These are phyloP conservation scores for Euphorbia tirucalli DNA, from an alignment of 345 rosid species.

Conservation along the genomic window DNA sequence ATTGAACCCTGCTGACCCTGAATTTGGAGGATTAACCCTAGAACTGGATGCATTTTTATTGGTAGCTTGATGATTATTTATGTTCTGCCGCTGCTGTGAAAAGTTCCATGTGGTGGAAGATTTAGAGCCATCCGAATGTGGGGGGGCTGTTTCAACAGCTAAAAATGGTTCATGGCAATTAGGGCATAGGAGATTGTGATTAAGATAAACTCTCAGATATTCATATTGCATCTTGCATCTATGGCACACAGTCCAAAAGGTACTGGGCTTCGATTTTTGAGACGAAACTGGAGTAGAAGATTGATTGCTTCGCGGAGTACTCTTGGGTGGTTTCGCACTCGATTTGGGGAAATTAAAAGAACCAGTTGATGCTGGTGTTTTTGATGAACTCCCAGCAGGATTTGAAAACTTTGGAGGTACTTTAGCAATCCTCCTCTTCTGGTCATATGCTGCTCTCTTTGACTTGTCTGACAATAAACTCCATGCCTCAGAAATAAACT, in stretches of 20 bases:
- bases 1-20: conserved; percentile 24
- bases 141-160: conserved; percentile 40
- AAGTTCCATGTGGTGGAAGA: conserved; percentile 40
- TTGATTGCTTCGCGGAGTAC: conserved; percentile 18
- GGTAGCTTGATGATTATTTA: conserved; percentile 35
- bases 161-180: conserved; percentile 41
- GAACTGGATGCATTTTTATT: conserved; percentile 31
- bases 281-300: conserved; percentile 20
- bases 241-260: conserved; percentile 49
- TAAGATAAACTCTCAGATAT: conserved; percentile 39
- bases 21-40: conserved; percentile 22
- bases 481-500: conserved; percentile 44
- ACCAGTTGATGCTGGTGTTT: conserved; percentile 33
- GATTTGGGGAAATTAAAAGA: conserved; percentile 42
- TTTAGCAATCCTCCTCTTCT: conserved; percentile 40
- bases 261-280: conserved; percentile 28
- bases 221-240: conserved; percentile 49
- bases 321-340: conserved; percentile 20
- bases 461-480: conserved; percentile 62
- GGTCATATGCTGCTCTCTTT: conserved; percentile 60
- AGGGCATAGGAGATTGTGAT: conserved; percentile 43
- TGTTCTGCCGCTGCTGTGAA: conserved; percentile 38
- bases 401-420: conserved; percentile 39
- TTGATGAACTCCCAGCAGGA: conserved; percentile 35
- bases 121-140: conserved; percentile 28